Percentiles rank a stretch among this genome's conserved stretches.
phyloP scores from a whole-genome alignment of 1,139 yeast species.

The Starmera stellimalicola region DNA sequence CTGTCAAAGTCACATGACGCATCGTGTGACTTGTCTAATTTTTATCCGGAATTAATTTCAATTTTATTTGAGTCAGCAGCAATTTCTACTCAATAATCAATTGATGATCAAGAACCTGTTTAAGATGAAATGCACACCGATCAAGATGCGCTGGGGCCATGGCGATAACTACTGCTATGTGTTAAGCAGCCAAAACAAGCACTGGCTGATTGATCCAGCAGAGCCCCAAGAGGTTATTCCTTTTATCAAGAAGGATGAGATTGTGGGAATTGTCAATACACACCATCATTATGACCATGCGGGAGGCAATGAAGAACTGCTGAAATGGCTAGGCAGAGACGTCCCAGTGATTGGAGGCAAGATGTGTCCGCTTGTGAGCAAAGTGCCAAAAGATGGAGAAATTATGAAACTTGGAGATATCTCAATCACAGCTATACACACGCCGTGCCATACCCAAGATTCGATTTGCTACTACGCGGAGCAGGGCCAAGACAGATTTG shows the following conservation, averaged over 20 bases:
- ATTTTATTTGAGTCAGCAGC: too few relatives aligned
- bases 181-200: conserved; percentile 51
- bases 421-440: conserved; percentile 74
- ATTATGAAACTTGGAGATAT: conserved; percentile 56
- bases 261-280: conserved; percentile 79
- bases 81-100: too few relatives aligned
- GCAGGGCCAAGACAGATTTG: conserved; percentile 64
- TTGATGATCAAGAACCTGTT: too few relatives aligned
- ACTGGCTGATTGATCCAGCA: conserved; percentile 88
- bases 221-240: conserved; percentile 54
- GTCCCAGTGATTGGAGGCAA: conserved; percentile 76
- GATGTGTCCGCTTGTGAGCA: conserved; percentile 61
- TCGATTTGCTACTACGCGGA: conserved; percentile 77
- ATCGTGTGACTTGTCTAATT: too few relatives aligned
- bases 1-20: too few relatives aligned
- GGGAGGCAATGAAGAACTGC: conserved; percentile 62
- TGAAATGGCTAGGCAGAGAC: conserved; percentile 22
- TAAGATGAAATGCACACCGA: conserved; percentile 74
- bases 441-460: conserved; percentile 98
- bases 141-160: conserved; percentile 92
- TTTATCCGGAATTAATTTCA: too few relatives aligned
- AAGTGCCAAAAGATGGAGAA: conserved; percentile 59
- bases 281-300: conserved; percentile 96
- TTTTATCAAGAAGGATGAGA: conserved; percentile 26
- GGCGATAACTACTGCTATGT: conserved; percentile 90